Conservation (phyloP, 2,329 filamentous ascomycete genomes). For the Colletotrichum karsti region DNA sequence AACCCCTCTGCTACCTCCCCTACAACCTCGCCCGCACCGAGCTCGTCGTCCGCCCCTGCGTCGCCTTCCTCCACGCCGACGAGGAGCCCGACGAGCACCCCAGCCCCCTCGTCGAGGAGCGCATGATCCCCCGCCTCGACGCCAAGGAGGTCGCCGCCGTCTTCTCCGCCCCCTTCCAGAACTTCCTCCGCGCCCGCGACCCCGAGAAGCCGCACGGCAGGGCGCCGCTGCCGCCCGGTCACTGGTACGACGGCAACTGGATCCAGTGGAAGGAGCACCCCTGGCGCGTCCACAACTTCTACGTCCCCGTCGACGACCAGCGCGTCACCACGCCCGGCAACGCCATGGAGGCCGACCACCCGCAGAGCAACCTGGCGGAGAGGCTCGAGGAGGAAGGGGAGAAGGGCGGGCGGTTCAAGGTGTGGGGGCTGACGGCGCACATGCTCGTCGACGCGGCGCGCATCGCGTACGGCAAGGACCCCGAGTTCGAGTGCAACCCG, state of each 20-base stretch:
- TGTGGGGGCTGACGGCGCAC: conserved; percentile 94
- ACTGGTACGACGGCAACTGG: conserved; percentile 91
- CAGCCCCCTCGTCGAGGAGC: conserved; percentile 66
- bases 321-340: conserved; percentile 67
- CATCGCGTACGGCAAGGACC: conserved; percentile 83
- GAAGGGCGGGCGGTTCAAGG: conserved; percentile 71
- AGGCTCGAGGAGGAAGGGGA: conserved; percentile 56
- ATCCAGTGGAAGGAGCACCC: conserved; percentile 77
- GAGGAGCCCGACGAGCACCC: conserved; percentile 42
- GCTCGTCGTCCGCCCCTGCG: conserved; percentile 78
- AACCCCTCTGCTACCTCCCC: conserved; percentile 87
- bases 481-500: conserved; percentile 79
- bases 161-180: conserved; percentile 88
- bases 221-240: conserved; percentile 56
- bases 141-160: conserved; percentile 93
- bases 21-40: conserved; percentile 78
- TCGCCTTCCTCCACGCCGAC: conserved; percentile 78
- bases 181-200: conserved; percentile 75
- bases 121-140: conserved; percentile 82
- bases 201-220: conserved; percentile 54
- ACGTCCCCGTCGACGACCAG: conserved; percentile 81
- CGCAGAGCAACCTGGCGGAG: conserved; percentile 53
- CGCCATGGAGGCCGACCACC: conserved; percentile 38
- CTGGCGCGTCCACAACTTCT: conserved; percentile 94
- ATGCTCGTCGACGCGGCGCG: conserved; percentile 89